Conservation (phyloP, 2,329 filamentous ascomycete genomes). For the Apiospora saccharicola region DNA sequence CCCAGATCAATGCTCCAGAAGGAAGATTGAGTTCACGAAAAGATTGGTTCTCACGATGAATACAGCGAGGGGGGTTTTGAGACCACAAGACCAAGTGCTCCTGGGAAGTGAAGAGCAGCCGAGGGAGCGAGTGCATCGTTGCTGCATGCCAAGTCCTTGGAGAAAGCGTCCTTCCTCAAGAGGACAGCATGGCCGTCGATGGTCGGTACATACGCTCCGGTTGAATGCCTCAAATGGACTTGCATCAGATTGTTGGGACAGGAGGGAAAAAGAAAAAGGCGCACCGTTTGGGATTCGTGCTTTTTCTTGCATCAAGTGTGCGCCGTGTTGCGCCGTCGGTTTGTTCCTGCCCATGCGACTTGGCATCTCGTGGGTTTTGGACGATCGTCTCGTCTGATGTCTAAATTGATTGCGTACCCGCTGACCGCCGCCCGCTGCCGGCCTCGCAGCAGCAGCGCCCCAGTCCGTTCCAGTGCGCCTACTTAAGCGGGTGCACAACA, state of each 20-base stretch:
- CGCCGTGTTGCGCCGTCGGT: not conserved
- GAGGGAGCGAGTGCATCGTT: not conserved
- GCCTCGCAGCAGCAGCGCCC: not conserved
- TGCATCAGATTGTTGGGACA: not conserved
- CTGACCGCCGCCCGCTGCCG: not conserved
- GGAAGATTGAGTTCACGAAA: not conserved
- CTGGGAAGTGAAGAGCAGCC: not conserved
- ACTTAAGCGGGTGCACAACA: not conserved
- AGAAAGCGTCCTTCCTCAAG: constrained; percentile 9
- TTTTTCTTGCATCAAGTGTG: not conserved
- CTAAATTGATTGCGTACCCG: not conserved
- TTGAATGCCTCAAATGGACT: not conserved
- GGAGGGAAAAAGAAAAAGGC: not conserved
- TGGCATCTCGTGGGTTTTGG: constrained; percentile 10
- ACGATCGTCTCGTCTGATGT: constrained; percentile 12
- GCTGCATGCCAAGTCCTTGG: constrained; percentile 15
- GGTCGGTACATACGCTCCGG: not conserved
- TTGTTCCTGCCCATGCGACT: constrained; percentile 16
- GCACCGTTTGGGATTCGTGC: not conserved
- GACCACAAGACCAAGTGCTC: not conserved
- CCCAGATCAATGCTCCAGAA: not conserved
- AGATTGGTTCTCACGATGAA: not conserved
- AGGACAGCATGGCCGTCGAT: not conserved
- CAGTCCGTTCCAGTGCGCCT: not conserved
- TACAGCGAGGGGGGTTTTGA: not conserved